Evolutionary conservation across 192 early-diverging fungal genomes (phyloP).

Genomic region (Coemansia sp.): DNA sequence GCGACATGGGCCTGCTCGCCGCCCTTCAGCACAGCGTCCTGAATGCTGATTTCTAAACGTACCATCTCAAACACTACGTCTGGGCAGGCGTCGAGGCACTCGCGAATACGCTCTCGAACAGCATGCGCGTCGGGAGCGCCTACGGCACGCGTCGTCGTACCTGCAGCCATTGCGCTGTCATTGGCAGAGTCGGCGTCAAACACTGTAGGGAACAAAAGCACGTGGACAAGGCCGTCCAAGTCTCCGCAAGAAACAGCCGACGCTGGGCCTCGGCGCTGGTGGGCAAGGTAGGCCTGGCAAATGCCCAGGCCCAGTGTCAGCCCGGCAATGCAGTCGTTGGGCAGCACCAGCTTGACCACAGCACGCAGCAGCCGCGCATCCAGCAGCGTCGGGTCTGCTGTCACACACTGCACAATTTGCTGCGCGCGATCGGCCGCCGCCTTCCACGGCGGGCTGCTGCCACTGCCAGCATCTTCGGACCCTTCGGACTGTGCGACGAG

Average conservation of each 20-base stretch:
- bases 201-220: constrained; percentile 76
- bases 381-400: constrained; percentile 39
- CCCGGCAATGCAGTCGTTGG: constrained; percentile 56
- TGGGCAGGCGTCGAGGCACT: constrained; percentile 42
- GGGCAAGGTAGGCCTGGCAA: constrained; percentile 42
- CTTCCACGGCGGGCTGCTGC: constrained; percentile 32
- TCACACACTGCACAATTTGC: constrained; percentile 44
- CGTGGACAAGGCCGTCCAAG: constrained; percentile 58
- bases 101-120: constrained; percentile 43
- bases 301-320: constrained; percentile 50
- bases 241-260: constrained; percentile 18
- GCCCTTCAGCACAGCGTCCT: constrained; percentile 48
- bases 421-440: constrained; percentile 28
- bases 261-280: constrained; percentile 10
- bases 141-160: background rate
- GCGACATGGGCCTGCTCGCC: constrained; percentile 58
- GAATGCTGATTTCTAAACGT: constrained; percentile 52
- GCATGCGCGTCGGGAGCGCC: constrained; percentile 21
- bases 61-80: constrained; percentile 55
- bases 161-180: background rate
- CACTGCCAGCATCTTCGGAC: background rate
- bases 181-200: constrained; percentile 61
- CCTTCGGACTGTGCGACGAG: constrained; percentile 8
- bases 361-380: constrained; percentile 39
- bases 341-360: constrained; percentile 53